phyloP scores from a whole-genome alignment of 2,329 filamentous ascomycete genomes.

The Curvularia sp. region DNA sequence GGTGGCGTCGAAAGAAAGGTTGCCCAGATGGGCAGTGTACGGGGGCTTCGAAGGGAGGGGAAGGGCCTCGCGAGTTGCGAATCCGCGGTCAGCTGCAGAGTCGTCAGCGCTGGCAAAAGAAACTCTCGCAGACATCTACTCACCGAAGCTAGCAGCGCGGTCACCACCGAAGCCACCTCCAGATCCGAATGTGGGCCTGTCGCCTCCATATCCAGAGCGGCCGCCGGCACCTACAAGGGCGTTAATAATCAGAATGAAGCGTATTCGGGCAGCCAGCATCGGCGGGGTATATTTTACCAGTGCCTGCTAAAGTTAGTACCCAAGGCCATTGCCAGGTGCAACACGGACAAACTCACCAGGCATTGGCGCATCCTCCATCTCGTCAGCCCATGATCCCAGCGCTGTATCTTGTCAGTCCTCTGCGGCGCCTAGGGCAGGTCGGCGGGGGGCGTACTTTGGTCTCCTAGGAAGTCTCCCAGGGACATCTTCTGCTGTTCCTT shows the following conservation, averaged over 20 bases:
- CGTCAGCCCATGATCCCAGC: slow-evolving; percentile 96
- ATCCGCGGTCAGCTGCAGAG: slow-evolving; percentile 40
- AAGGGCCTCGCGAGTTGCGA: slow-evolving; percentile 70
- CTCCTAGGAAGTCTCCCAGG: slow-evolving; percentile 92
- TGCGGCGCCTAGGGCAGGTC: slow-evolving; percentile 23
- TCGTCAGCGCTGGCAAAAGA: slow-evolving; percentile 21
- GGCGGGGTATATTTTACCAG: slow-evolving; percentile 37
- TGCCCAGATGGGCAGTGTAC: slow-evolving; percentile 94
- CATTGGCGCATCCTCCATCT: slow-evolving; percentile 87
- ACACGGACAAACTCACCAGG: slow-evolving; percentile 66
- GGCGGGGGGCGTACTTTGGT: slow-evolving; percentile 73
- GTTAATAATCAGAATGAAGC: slow-evolving; percentile 28
- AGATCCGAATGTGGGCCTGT: slow-evolving; percentile 57
- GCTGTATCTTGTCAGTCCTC: slow-evolving; percentile 56
- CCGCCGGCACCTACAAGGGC: slow-evolving; percentile 47
- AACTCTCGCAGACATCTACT: slow-evolving; percentile 17
- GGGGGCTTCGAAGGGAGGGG: slow-evolving; percentile 92
- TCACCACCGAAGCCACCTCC: slow-evolving; percentile 49
- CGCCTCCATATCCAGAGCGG: slow-evolving; percentile 57
- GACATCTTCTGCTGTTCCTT: slow-evolving; percentile 96
- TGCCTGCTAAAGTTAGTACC: slow-evolving; percentile 39
- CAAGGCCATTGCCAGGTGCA: background rate
- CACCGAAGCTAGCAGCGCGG: slow-evolving; percentile 52
- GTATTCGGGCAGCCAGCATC: slow-evolving; percentile 4
- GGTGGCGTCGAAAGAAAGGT: slow-evolving; percentile 94